A percentile compares a stretch with the other conserved stretches of the same genome.
phyloP scores from a whole-genome alignment of 371 early-diverging fungal genomes.

The Mucor mucedo region DNA sequence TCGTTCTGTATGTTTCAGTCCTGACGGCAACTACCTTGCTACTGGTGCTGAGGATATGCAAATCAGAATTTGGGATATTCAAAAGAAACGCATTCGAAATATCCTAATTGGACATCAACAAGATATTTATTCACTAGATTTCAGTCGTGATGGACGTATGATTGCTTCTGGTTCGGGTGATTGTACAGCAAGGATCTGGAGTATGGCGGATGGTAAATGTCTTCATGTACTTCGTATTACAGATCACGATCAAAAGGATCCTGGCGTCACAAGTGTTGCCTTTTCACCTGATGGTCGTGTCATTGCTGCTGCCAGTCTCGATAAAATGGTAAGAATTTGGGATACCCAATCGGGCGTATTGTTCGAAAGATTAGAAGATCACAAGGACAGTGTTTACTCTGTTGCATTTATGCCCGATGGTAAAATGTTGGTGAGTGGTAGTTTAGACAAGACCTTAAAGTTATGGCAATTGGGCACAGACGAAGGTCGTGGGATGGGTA shows the following conservation, averaged over 20 bases:
- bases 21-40: conserved; percentile 90
- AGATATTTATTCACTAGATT: conserved; percentile 95
- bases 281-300: conserved; percentile 77
- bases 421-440: conserved; percentile 85
- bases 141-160: conserved; percentile 86
- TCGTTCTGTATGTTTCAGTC: conserved; percentile 96
- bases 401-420: conserved; percentile 96
- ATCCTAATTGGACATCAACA: conserved; percentile 86
- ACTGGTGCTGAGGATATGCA: conserved; percentile 98
- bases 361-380: conserved; percentile 87
- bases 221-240: conserved; percentile 74
- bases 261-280: conserved; percentile 92
- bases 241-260: conserved; percentile 80
- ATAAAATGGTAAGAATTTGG: conserved; percentile 91
- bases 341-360: conserved; percentile 78
- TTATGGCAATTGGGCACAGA: conserved; percentile 81
- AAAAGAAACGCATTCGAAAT: conserved; percentile 65
- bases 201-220: conserved; percentile 76
- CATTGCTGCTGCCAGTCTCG: conserved; percentile 83
- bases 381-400: conserved; percentile 92
- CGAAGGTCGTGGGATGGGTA: conserved; percentile 32
- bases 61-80: conserved; percentile 85
- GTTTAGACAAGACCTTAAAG: conserved; percentile 91
- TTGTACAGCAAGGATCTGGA: conserved; percentile 86
- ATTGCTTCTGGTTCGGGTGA: conserved; percentile 96